phyloP scores from a whole-genome alignment of 1,284 basidiomycete genomes.

The Ganoderma sinense region DNA sequence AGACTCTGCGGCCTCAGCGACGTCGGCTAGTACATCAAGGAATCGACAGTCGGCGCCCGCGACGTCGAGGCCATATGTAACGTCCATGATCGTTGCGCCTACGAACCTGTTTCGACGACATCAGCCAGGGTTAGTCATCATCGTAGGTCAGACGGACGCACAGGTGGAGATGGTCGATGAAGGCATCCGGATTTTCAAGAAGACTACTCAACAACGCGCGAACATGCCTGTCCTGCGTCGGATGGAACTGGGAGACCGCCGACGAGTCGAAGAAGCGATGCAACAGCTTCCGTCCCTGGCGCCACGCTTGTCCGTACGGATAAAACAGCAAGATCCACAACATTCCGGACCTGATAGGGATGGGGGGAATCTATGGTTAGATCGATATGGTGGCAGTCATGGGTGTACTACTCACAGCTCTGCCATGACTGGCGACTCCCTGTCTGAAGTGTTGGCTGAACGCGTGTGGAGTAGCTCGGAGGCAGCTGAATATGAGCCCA shows the following conservation, averaged over 20 bases:
- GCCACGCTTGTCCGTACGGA: not conserved
- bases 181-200: not conserved
- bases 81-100: not conserved
- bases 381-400: no score
- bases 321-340: not conserved
- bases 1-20: not conserved
- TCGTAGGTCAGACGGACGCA: not conserved
- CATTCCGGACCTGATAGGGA: not conserved
- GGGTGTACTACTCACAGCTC: constrained; percentile 14
- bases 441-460: constrained; percentile 36
- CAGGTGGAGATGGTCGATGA: not conserved
- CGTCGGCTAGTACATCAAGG: not conserved
- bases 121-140: not conserved
- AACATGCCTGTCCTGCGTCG: not conserved
- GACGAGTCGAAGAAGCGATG: not conserved
- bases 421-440: constrained; percentile 13
- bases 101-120: not conserved
- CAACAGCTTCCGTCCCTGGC: not conserved
- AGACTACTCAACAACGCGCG: not conserved
- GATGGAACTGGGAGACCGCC: not conserved
- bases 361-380: not conserved
- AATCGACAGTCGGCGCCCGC: not conserved
- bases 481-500: constrained; percentile 31
- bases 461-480: constrained; percentile 50
- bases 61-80: not conserved